These are phyloP conservation scores for Scolecobasidium constrictum DNA, from an alignment of 2,329 filamentous ascomycete genomes.

Conservation along the genomic window DNA sequence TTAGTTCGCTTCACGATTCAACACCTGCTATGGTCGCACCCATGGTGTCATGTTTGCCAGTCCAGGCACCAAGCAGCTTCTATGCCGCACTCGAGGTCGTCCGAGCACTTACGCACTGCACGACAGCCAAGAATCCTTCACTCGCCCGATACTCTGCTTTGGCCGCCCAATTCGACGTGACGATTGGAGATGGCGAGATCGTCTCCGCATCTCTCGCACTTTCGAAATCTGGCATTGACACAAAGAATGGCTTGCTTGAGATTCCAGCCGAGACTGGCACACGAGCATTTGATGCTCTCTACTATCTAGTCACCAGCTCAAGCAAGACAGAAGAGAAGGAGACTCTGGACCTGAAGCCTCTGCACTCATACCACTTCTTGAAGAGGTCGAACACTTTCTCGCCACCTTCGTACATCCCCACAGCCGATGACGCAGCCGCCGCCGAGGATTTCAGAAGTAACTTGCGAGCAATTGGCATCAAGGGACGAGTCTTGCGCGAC, in stretches of 20 bases:
- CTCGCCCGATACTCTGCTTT: slow-evolving; percentile 70
- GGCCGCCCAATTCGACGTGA: slow-evolving; percentile 70
- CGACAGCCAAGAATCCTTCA: slow-evolving; percentile 84
- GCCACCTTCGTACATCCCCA: slow-evolving; percentile 79
- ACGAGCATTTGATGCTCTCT: slow-evolving; percentile 94
- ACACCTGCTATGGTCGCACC: slow-evolving; percentile 74
- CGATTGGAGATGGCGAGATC: slow-evolving; percentile 61
- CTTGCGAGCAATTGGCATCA: slow-evolving; percentile 87
- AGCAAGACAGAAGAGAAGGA: slow-evolving; percentile 83
- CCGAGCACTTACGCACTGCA: slow-evolving; percentile 75
- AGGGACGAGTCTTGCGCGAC: slow-evolving; percentile 69
- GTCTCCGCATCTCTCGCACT: slow-evolving; percentile 66
- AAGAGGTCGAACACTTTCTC: slow-evolving; percentile 75
- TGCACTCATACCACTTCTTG: slow-evolving; percentile 67
- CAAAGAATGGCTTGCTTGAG: slow-evolving; percentile 64
- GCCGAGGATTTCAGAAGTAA: slow-evolving; percentile 87
- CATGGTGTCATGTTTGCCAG: slow-evolving; percentile 70
- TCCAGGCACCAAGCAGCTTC: slow-evolving; percentile 63
- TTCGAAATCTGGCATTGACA: slow-evolving; percentile 82
- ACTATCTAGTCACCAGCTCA: slow-evolving; percentile 87
- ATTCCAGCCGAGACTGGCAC: slow-evolving; percentile 72
- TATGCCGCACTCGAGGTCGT: slow-evolving; percentile 73
- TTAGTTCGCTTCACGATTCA: slow-evolving; percentile 76
- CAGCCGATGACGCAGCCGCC: slow-evolving; percentile 82
- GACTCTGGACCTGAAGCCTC: slow-evolving; percentile 68